phyloP scores from a whole-genome alignment of 305 asterid species.

The Fraxinus paxiana region DNA sequence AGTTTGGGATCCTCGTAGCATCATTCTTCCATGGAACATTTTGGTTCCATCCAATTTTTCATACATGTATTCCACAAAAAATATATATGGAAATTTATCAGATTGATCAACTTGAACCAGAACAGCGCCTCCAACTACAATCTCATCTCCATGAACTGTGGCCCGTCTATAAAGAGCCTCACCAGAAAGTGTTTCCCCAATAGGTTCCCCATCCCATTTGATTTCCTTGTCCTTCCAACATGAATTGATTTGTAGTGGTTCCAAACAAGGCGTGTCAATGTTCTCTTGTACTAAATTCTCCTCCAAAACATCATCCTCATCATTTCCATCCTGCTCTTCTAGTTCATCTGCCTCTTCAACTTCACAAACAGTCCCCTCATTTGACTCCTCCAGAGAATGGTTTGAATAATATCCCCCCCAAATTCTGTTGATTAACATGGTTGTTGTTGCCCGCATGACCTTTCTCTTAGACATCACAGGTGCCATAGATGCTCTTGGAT shows the following conservation, averaged over 20 bases:
- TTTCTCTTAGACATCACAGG: conserved; percentile 73
- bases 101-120: conserved; percentile 52
- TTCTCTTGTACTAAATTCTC: conserved; percentile 41
- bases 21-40: conserved; percentile 75
- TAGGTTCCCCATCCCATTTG: conserved; percentile 62
- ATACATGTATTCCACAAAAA: conserved; percentile 77
- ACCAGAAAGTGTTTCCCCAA: conserved; percentile 54
- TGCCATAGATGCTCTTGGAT: conserved; percentile 78
- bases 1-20: conserved; percentile 73
- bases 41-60: conserved; percentile 58
- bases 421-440: conserved; percentile 75
- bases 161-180: conserved; percentile 58
- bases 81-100: conserved; percentile 48
- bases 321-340: conserved; percentile 67
- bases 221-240: conserved; percentile 37
- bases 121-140: conserved; percentile 53
- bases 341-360: conserved; percentile 61
- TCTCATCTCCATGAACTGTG: conserved; percentile 49
- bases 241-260: conserved; percentile 42
- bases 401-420: conserved; percentile 92
- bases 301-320: conserved; percentile 59
- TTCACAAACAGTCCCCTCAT: conserved; percentile 43
- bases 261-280: conserved; percentile 29
- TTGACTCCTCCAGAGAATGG: conserved; percentile 58
- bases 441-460: conserved; percentile 93